phyloP scores from a whole-genome alignment of 75 land plant species.

The Pinus tabuliformis region DNA sequence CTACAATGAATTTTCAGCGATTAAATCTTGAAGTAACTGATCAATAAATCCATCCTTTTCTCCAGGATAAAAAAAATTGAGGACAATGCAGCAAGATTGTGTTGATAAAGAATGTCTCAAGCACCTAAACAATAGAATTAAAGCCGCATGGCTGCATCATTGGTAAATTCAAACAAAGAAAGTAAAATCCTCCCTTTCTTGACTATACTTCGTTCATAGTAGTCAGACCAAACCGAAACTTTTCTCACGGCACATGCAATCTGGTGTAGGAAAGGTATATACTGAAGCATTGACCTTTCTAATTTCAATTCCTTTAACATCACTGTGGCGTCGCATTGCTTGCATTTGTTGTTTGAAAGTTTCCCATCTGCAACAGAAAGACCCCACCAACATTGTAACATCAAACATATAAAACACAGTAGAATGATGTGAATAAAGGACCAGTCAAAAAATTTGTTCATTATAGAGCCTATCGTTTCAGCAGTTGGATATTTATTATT shows the following conservation, averaged over 20 bases:
- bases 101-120: background rate
- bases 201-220: background rate
- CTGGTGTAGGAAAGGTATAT: slow-evolving; percentile 93
- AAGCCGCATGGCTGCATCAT: background rate
- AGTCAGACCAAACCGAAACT: background rate
- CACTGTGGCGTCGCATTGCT: slow-evolving; percentile 76
- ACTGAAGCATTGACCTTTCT: slow-evolving; percentile 75
- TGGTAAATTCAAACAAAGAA: background rate
- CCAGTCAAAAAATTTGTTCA: too few relatives aligned
- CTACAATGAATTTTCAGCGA: background rate
- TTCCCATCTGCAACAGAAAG: slow-evolving; percentile 69
- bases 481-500: too few relatives aligned
- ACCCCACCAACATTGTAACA: background rate
- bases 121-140: background rate
- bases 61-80: background rate
- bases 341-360: slow-evolving; percentile 62
- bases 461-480: too few relatives aligned
- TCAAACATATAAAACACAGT: background rate
- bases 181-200: background rate
- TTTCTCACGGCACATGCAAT: slow-evolving; percentile 74
- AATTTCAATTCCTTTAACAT: slow-evolving; percentile 64
- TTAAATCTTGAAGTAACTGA: background rate
- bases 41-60: background rate
- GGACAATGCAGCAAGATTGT: background rate
- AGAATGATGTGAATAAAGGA: too few relatives aligned